Conservation (phyloP, 495 filamentous ascomycete species). For the Emericellopsis terricola region DNA sequence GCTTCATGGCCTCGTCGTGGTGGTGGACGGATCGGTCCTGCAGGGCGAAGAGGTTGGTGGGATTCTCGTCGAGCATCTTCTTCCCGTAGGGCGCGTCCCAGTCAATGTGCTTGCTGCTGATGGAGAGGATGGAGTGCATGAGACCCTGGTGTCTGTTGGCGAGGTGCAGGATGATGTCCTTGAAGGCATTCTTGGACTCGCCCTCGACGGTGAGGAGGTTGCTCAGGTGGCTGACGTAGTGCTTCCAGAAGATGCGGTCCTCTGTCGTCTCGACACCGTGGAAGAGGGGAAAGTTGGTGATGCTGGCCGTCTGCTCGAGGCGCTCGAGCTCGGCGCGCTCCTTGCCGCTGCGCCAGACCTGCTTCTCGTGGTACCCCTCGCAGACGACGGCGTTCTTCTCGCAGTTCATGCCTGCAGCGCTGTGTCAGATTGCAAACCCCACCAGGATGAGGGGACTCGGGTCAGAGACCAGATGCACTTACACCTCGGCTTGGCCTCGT, state of each 20-base stretch:
- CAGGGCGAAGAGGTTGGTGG: slow-evolving; percentile 21
- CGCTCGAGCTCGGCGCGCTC: slow-evolving; percentile 42
- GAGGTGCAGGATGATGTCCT: slow-evolving; percentile 73
- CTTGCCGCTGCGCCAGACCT: slow-evolving; percentile 70
- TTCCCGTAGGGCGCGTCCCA: slow-evolving; percentile 29
- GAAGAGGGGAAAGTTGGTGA: slow-evolving; percentile 60
- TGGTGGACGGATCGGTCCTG: slow-evolving; percentile 33
- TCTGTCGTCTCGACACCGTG: slow-evolving; percentile 73
- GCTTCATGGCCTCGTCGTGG: slow-evolving; percentile 40
- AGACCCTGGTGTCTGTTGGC: slow-evolving; percentile 67
- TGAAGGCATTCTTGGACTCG: slow-evolving; percentile 76
- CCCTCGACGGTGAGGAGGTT: slow-evolving; percentile 68
- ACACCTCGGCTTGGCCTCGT: slow-evolving; percentile 82
- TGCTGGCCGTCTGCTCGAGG: slow-evolving; percentile 28
- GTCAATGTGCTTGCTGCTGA: slow-evolving; percentile 68
- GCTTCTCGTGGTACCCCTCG: slow-evolving; percentile 82
- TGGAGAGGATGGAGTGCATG: slow-evolving; percentile 83
- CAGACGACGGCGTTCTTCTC: slow-evolving; percentile 88
- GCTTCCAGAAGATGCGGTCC: slow-evolving; percentile 69
- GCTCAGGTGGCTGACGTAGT: slow-evolving; percentile 70
- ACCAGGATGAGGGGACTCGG: neutral
- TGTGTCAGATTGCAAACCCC: neutral
- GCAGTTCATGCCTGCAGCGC: slow-evolving; percentile 53
- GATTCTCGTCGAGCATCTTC: slow-evolving; percentile 24
- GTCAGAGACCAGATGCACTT: slow-evolving; percentile 21